These are phyloP conservation scores for Citrus glauca DNA, from an alignment of 345 rosid genomes.

Conservation along the genomic window DNA sequence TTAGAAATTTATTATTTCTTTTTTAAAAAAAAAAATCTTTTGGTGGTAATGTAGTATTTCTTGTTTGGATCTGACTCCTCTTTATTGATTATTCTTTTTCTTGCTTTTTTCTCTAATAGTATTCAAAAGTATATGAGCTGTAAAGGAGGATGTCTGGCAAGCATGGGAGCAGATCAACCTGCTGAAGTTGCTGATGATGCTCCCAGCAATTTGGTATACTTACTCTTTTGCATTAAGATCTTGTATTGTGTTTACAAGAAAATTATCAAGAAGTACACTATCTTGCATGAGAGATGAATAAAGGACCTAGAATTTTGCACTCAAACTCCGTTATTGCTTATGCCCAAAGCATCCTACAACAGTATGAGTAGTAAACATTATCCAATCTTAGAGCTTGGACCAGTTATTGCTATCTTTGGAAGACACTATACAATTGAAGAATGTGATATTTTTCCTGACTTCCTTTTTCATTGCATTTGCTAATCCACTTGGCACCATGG, in stretches of 20 bases:
- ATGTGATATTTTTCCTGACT: not conserved
- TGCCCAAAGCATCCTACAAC: not conserved
- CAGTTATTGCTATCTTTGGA: not conserved
- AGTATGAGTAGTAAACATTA: not conserved
- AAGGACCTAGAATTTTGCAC: not conserved
- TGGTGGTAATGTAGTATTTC: not conserved
- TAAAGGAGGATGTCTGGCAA: slow-evolving; percentile 82
- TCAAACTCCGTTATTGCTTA: not conserved
- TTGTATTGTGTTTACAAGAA: not conserved
- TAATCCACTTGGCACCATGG: too few species aligned
- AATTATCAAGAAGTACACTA: not conserved
- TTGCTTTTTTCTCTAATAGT: slow-evolving; percentile 31
- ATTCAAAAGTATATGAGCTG: slow-evolving; percentile 82
- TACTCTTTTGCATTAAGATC: not conserved
- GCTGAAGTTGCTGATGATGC: slow-evolving; percentile 91
- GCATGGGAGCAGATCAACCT: slow-evolving; percentile 86
- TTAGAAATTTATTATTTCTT: slow-evolving; percentile 2
- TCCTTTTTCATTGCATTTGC: not conserved
- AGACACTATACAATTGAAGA: not conserved
- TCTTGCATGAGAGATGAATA: not conserved
- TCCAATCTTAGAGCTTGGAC: not conserved
- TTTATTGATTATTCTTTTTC: not conserved
- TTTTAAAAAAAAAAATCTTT: not conserved
- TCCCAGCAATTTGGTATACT: slow-evolving; percentile 72
- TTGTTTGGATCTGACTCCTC: not conserved